These are phyloP conservation scores for Strobilomyces dryophilus DNA, from an alignment of 768 basidiomycete genomes.

Conservation along the genomic window DNA sequence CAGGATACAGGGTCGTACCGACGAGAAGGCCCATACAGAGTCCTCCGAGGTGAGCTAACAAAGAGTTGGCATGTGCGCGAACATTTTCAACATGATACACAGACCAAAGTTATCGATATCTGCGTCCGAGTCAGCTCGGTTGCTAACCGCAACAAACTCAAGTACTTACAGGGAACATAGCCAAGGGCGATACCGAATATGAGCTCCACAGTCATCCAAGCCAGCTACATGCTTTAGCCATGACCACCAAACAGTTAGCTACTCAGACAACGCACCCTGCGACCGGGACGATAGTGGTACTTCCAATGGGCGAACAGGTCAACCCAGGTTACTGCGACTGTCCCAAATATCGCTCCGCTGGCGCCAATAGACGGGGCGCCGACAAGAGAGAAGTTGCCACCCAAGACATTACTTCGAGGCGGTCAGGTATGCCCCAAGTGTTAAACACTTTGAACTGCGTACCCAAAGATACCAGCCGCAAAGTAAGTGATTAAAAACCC, in stretches of 20 bases:
- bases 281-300: conserved; percentile 76
- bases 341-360: conserved; percentile 90
- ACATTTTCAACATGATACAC: conserved; percentile 15
- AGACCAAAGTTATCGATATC: conserved; percentile 89
- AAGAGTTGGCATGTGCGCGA: neutral
- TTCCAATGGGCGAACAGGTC: conserved; percentile 92
- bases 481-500: conserved; percentile 87
- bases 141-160: neutral
- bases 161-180: conserved; percentile 70
- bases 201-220: conserved; percentile 85
- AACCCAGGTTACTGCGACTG: conserved; percentile 80
- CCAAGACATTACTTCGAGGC: conserved; percentile 66
- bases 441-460: conserved; percentile 7
- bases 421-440: conserved; percentile 1
- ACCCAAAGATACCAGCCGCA: conserved; percentile 92
- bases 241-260: neutral
- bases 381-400: conserved; percentile 89
- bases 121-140: conserved; percentile 15
- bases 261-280: conserved; percentile 49
- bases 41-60: conserved; percentile 80
- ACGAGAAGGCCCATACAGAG: conserved; percentile 81
- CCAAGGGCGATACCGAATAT: conserved; percentile 81
- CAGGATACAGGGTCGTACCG: conserved; percentile 82
- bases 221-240: conserved; percentile 46
- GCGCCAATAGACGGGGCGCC: conserved; percentile 90